A percentile compares a stretch with the other conserved stretches of the same genome.
Conservation (phyloP, 306 rosid species). For the Prunus dulcis region DNA sequence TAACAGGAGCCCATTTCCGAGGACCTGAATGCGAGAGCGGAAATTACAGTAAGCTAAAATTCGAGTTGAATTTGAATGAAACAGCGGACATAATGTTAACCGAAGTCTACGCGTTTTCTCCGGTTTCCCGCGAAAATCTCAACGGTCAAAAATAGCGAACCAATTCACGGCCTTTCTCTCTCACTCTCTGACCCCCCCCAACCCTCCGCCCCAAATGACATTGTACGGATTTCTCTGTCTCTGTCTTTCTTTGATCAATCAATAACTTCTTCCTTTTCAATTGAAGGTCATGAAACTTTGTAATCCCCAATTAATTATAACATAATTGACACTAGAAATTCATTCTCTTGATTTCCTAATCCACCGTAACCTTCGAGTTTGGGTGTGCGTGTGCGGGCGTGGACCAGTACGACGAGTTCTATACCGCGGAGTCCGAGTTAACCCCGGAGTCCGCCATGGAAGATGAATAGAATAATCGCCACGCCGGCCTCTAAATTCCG, state of each 20-base stretch:
- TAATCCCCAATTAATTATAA: not conserved
- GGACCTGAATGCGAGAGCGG: no score
- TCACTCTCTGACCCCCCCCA: no score
- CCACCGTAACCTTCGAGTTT: not conserved
- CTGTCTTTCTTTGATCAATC: not conserved
- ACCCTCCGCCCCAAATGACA: not conserved
- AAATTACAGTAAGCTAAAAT: not conserved
- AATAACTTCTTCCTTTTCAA: not conserved
- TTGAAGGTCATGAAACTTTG: not conserved
- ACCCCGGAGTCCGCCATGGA: slow-evolving; percentile 91
- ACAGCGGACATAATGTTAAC: not conserved
- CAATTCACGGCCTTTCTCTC: not conserved
- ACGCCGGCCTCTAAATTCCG: slow-evolving; percentile 64
- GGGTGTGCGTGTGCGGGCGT: slow-evolving; percentile 1
- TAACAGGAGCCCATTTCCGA: no score
- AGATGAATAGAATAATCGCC: slow-evolving; percentile 76
- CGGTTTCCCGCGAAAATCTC: slow-evolving; percentile 48
- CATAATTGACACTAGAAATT: not conserved
- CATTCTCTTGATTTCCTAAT: not conserved
- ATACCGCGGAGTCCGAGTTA: slow-evolving; percentile 62
- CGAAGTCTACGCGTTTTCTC: slow-evolving; percentile 27
- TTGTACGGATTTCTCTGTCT: not conserved
- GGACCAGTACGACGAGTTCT: not conserved
- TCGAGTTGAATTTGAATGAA: not conserved
- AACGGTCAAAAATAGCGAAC: slow-evolving; percentile 26